Base-by-base conservation (phyloP, 2,329 filamentous ascomycete genomes). In the Blastomyces gilchristii region DNA sequence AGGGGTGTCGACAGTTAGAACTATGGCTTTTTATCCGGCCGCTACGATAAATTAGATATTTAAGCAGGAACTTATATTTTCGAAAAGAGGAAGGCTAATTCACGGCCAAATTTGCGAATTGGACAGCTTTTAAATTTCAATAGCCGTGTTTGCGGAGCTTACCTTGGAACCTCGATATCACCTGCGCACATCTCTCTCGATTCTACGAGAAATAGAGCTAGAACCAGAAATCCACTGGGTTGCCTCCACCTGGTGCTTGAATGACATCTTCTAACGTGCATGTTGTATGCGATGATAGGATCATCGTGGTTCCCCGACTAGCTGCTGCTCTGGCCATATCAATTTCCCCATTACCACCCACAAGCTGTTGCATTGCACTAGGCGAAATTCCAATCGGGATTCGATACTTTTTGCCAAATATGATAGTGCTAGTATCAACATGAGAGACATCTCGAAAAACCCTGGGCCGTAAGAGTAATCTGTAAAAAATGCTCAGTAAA, bases 1-100 rank as follows among this genome's bases (percentile, higher is more conserved):
- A 70, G 84, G 88, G 0, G 87, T 90, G 73, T 91, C 88, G 0
- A 90, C 77, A 0, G 88, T 91, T 0, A 91, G 85, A 5, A 91
- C 83, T 0, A 90, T 77, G 0, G 85, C 85, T 50, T 79, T 80
- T 74, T 82, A 90, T 1, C 87, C 87, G 12, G 77, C 79, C 0
- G 73, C 76, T 69, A 83, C 11, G 83, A 0, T 58, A 58, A 58
- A 87, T 88, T 0, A 86, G 78, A 0, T 72, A 67, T 28, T 28
- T 28, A 7, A 6, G 16, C 18, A 41, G n/a, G 3, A 41, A 28
- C 41, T 12, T 50, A 39, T 58, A 43, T 57, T 28, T 37, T 58
- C n/a, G 28, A 22, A 37, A 34, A 12, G 3, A 37, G 34, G 8
- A n/a, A 2, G 37, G 18, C 11, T 25, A 7, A 31, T 34, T 37